Evolutionary conservation across 2,329 filamentous ascomycete species (phyloP), one percentile per base, ranked within the genome.

Genomic region (Pseudogymnoascus sp.): DNA sequence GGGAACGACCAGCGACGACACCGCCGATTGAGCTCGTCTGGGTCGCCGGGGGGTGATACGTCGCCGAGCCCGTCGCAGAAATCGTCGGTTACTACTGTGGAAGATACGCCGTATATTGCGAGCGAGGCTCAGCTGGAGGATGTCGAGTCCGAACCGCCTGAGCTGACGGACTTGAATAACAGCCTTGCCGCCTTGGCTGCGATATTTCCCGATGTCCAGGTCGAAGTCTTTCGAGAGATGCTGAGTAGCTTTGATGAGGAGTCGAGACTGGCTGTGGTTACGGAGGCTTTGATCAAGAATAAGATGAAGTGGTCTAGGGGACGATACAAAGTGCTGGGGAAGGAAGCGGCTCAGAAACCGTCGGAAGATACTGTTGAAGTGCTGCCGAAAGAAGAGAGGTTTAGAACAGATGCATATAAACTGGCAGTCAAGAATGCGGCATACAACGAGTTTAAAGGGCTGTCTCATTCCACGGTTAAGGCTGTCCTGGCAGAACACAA

Each of bases 211-310:
- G 85, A 92, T 74, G 80, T 92, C n/a, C 88, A 91, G 74, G 80
- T 90, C 65, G 89, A 92, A 68, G 90, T 92, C 16, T 91, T 94
- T 71, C 84, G 90, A 50, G 90, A 93, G 77, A 89, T 94, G 83
- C 83, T 94, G 59, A 77, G 81, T 40, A 88, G 80, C 70, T 88
- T 92, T 71, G 87, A 88, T 69, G 85, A 87, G 69, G 88, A 92
- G 74, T 93, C 89, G 66, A 80, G 89, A 67, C 76, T 93, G 23
- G 87, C 90, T 47, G 81, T 94, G 59, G 87, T 92, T 28, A 90
- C 90, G 11, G 90, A 94, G 71, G 83, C 86, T 60, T 77, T 94
- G 64, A 79, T 94, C 64, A 91, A 90, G 76, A 86, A 88, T 70
- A 84, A 85, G 37, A 81, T 83, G 62, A 82, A 83, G 60, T 90